Evolutionary conservation across 202 grass and related monocot species (phyloP).

Genomic region (Schoenoplectus triqueter): DNA sequence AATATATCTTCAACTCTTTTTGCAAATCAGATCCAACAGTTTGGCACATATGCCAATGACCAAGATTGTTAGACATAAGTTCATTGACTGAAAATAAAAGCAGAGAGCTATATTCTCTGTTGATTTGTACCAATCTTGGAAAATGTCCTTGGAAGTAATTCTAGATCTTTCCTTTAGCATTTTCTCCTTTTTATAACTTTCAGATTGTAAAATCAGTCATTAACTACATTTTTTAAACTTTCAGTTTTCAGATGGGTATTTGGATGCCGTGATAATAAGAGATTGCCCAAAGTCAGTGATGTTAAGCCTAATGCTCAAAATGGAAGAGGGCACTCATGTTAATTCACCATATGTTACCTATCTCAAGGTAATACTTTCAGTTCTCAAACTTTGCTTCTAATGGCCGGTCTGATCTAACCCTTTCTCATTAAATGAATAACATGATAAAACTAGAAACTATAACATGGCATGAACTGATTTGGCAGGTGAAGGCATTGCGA

Average conservation of each 20-base stretch:
- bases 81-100: slow-evolving; percentile 12
- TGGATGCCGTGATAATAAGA: slow-evolving; percentile 83
- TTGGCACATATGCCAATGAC: background rate
- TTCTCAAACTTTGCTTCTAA: slow-evolving; percentile 22
- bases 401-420: slow-evolving; percentile 12
- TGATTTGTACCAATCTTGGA: slow-evolving; percentile 18
- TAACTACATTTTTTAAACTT: slow-evolving; percentile 23
- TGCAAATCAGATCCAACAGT: background rate
- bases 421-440: background rate
- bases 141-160: background rate
- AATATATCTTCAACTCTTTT: background rate
- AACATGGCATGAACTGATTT: slow-evolving; percentile 21
- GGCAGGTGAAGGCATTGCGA: slow-evolving; percentile 79
- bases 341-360: slow-evolving; percentile 80
- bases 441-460: background rate
- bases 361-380: slow-evolving; percentile 60
- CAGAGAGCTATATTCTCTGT: background rate
- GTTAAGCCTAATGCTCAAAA: slow-evolving; percentile 58
- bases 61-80: background rate
- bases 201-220: background rate
- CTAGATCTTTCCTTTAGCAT: slow-evolving; percentile 1
- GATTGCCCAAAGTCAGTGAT: slow-evolving; percentile 71
- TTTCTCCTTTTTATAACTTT: background rate
- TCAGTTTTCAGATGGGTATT: slow-evolving; percentile 94
- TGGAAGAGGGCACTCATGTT: slow-evolving; percentile 70